Conservation (phyloP, 352 stramenopile genomes). For the Blastocystis sp. region DNA sequence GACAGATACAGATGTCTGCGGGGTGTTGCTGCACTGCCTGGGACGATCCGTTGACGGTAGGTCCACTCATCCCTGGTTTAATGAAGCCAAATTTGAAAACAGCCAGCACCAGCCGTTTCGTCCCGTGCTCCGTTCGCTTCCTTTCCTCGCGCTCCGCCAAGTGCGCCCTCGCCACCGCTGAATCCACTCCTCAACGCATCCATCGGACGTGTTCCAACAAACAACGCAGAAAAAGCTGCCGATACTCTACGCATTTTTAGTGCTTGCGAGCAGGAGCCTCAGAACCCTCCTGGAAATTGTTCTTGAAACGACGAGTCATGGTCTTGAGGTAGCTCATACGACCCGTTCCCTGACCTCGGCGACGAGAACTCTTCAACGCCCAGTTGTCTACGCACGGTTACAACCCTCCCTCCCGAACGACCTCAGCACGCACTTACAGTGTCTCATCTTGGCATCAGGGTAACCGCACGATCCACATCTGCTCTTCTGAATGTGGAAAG, state of each 20-base stretch:
- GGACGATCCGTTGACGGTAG: not conserved
- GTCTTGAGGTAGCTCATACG: conserved; percentile 98
- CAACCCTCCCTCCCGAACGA: not conserved
- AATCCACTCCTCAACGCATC: not conserved
- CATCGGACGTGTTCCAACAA: not conserved
- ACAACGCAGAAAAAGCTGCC: not conserved
- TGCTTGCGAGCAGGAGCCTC: conserved; percentile 79
- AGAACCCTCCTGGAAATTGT: conserved; percentile 96
- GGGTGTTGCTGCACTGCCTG: not conserved
- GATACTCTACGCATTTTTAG: not conserved
- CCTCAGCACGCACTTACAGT: conserved; percentile 81
- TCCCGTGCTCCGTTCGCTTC: not conserved
- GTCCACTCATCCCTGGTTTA: conserved; percentile 8
- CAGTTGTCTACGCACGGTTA: conserved; percentile 78
- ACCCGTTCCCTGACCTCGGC: conserved; percentile 93
- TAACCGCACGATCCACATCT: conserved; percentile 98
- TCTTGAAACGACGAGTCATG: conserved; percentile 97
- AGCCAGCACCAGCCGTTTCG: not conserved
- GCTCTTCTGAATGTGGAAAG: conserved; percentile 99
- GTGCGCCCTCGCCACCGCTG: not conserved
- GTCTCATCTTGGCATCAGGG: conserved; percentile 94
- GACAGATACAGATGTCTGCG: conserved; percentile 57
- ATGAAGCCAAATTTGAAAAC: conserved; percentile 39
- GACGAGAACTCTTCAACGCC: conserved; percentile 95
- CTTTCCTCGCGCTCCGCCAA: not conserved